phyloP scores from a whole-genome alignment of 1,284 basidiomycete genomes.

The Earliella scabrosa region DNA sequence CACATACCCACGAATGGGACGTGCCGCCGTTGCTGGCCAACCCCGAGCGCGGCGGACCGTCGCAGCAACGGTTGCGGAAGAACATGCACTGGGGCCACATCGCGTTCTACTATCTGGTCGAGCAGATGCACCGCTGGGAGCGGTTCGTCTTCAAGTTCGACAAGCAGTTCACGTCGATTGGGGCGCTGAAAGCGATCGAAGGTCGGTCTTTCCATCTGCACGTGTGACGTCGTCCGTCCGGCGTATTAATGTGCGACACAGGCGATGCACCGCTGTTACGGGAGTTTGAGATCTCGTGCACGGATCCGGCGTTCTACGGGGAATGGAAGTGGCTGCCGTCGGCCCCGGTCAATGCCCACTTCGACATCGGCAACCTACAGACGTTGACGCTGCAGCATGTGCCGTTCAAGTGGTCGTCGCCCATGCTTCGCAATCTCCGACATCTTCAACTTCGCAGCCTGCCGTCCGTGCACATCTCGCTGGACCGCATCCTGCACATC shows the following conservation, averaged over 20 bases:
- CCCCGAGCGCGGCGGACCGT: conserved; percentile 12
- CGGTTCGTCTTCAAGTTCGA: conserved; percentile 79
- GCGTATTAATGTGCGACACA: conserved; percentile 28
- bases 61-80: conserved; percentile 35
- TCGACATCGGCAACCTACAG: conserved; percentile 49
- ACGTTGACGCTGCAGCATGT: conserved; percentile 67
- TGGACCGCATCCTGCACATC: conserved; percentile 69
- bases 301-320: conserved; percentile 60
- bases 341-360: conserved; percentile 39
- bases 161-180: conserved; percentile 70
- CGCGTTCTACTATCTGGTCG: conserved; percentile 72
- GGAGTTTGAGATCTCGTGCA: conserved; percentile 78
- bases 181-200: conserved; percentile 67
- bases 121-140: conserved; percentile 80
- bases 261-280: conserved; percentile 71
- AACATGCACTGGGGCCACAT: conserved; percentile 79
- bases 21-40: conserved; percentile 20
- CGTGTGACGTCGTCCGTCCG: neutral
- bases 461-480: conserved; percentile 60
- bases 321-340: conserved; percentile 78
- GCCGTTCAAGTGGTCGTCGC: conserved; percentile 76
- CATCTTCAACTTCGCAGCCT: conserved; percentile 65
- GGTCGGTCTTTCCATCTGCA: conserved; percentile 48
- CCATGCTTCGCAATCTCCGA: conserved; percentile 62
- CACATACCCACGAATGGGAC: conserved; percentile 23